Evolutionary conservation across 148 eudicot genomes (phyloP), one percentile per base, ranked within the genome.

Genomic region (Euryodendron excelsum): DNA sequence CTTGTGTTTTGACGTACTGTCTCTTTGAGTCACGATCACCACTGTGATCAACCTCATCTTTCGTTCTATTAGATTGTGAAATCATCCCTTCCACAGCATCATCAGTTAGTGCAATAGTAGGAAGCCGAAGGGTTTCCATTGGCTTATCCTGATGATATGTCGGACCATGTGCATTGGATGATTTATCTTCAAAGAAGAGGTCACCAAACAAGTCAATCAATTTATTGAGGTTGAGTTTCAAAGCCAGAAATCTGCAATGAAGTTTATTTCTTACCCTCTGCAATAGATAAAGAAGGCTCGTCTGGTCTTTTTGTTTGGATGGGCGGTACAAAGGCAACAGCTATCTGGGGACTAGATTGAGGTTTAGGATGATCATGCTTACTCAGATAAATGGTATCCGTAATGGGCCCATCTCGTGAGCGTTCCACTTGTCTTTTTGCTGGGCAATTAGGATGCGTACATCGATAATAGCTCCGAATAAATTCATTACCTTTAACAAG

Each of bases 391-490:
- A 85, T 84, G 56, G 88, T 89, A 80, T 93, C 97, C 3, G 89
- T 89, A 67, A 89, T 87, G 18, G 80, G 84, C 73, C 99, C 97
- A 81, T 82, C 92, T 61, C 87, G 89, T n/a, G 95, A 81, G 56
- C 93, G 87, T 82, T 96, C 98, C 77, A 96, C 91, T 85, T 90
- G 94, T 82, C 91, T 93, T 87, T 91, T 96, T n/a, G 85, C 95
- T 76, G 60, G 83, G 77, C 99, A 96, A 78, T 84, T 88, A 12
- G 88, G 89, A 84, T 84, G 84, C 60, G 99, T 91, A 78, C 99
- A 96, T 79, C 86, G 91, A 90, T 96, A 96, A 88, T 96, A 96
- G 87, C 97, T 90, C 82, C 92, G 83, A 72, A 88, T 71, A 80
- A 83, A 91, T 77, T 87, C 90, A 82, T 91, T 93, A 81, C 98